Evolutionary conservation across 108 stramenopile genomes (phyloP).

Genomic region (Aureococcus anophagefferens): DNA sequence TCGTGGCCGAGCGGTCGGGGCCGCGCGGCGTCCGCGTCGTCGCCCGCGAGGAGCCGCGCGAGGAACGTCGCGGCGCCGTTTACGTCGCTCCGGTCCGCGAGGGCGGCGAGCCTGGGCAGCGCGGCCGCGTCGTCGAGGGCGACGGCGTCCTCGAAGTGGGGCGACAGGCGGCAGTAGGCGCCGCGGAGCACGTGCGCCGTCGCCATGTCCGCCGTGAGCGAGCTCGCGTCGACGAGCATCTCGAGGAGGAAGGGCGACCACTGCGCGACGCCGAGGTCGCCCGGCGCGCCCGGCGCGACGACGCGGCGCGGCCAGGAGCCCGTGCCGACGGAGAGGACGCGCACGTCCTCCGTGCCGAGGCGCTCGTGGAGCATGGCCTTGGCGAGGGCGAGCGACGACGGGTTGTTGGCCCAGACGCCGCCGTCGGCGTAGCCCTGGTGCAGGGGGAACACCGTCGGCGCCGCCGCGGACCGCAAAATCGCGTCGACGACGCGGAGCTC

Average conservation of each 20-base stretch:
- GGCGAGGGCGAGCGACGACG: conserved; percentile 9
- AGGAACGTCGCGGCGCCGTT: no score
- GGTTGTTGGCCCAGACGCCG: conserved; percentile 15
- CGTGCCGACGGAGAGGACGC: conserved; percentile 12
- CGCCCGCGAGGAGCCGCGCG: no score
- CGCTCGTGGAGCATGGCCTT: neutral
- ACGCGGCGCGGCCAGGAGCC: neutral
- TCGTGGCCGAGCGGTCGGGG: no score
- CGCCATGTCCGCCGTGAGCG: conserved; percentile 4
- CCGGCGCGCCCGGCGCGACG: no score
- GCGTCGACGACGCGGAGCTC: conserved; percentile 6
- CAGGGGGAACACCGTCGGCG: conserved; percentile 17
- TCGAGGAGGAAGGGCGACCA: conserved; percentile 16
- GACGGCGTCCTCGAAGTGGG: neutral
- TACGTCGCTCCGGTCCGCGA: neutral
- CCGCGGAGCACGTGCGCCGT: conserved; percentile 3
- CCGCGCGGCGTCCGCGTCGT: no score
- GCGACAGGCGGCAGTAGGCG: conserved; percentile 3
- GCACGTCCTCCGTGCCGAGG: neutral
- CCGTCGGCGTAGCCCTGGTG: conserved; percentile 14
- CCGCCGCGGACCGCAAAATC: conserved; percentile 12
- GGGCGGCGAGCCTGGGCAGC: neutral
- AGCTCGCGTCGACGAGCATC: conserved; percentile 5
- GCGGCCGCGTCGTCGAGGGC: neutral
- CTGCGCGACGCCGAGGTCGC: conserved; percentile 14